Percentiles rank a stretch among this genome's conserved stretches.
Evolutionary conservation across 2,329 filamentous ascomycete species (phyloP).

Genomic region (Phyllosticta paracitricarpa): DNA sequence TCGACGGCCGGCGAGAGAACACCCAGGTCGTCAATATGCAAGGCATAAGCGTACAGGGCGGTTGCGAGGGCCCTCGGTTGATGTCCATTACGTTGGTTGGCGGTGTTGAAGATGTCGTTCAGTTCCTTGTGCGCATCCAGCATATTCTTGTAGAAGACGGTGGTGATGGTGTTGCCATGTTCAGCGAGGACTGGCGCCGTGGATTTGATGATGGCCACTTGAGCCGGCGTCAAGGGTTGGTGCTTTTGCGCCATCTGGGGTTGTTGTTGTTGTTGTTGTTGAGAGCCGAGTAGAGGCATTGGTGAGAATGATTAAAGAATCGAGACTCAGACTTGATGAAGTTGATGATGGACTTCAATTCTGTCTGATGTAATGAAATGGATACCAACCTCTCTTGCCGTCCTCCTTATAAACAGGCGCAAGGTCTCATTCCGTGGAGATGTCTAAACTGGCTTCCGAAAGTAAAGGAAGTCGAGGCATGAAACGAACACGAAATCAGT

Average conservation of each 20-base stretch:
- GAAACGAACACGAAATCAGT: neutral
- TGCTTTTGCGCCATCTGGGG: neutral
- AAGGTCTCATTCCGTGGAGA: neutral
- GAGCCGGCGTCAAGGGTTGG: constrained; percentile 45
- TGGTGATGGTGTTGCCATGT: constrained; percentile 59
- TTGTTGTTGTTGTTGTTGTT: neutral
- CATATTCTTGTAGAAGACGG: constrained; percentile 63
- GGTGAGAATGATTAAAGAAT: neutral
- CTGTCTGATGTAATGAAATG: neutral
- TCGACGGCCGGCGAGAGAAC: constrained; percentile 49
- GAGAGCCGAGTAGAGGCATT: neutral
- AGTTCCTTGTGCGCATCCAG: constrained; percentile 55
- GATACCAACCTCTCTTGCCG: neutral
- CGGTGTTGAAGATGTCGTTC: constrained; percentile 60
- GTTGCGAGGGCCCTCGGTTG: constrained; percentile 61
- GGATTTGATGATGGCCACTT: constrained; percentile 56
- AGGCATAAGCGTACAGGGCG: constrained; percentile 60
- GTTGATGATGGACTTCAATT: neutral
- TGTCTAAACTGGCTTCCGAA: neutral
- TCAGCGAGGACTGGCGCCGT: constrained; percentile 60
- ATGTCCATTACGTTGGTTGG: constrained; percentile 57
- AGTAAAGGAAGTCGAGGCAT: neutral
- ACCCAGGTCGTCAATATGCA: constrained; percentile 59
- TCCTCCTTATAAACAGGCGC: neutral
- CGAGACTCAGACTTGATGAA: neutral